A percentile compares a stretch with the other conserved stretches of the same genome.
These are phyloP conservation scores for Aspergillus cavernicola DNA, from an alignment of 495 filamentous ascomycete species.

Conservation along the genomic window DNA sequence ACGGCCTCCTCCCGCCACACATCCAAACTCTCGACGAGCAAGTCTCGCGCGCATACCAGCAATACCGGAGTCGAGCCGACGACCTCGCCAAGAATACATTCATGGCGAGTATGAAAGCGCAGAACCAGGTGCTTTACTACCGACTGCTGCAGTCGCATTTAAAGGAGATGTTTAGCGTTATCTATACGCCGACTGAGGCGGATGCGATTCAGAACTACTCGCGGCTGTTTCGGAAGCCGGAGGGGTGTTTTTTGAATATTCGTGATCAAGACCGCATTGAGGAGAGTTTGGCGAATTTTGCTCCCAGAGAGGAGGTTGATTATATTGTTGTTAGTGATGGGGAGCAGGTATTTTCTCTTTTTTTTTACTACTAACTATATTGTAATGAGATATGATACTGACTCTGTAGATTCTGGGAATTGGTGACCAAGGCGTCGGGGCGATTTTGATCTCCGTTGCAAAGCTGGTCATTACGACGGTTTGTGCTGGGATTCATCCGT, in stretches of 20 bases:
- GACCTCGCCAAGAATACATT: constrained; percentile 79
- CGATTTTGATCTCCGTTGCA: constrained; percentile 78
- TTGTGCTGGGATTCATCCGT: constrained; percentile 81
- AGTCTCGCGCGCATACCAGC: constrained; percentile 71
- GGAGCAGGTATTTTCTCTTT: constrained; percentile 44
- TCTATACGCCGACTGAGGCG: constrained; percentile 89
- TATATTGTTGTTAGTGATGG: constrained; percentile 87
- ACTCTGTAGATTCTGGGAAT: constrained; percentile 70
- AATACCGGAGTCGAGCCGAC: constrained; percentile 59
- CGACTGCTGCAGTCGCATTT: constrained; percentile 63
- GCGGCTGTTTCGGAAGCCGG: constrained; percentile 68
- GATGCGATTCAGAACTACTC: constrained; percentile 90
- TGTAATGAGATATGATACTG: too few species aligned
- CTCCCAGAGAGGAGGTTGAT: constrained; percentile 69
- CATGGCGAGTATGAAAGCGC: constrained; percentile 73
- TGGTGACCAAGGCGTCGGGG: constrained; percentile 88
- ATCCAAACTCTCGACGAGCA: constrained; percentile 81
- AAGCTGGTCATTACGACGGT: constrained; percentile 80
- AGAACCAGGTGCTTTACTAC: constrained; percentile 78
- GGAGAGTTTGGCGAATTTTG: constrained; percentile 61
- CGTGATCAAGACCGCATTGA: constrained; percentile 52
- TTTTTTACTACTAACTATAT: neutral
- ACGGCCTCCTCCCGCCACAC: constrained; percentile 67
- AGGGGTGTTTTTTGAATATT: constrained; percentile 63
- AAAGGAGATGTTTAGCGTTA: constrained; percentile 83